phyloP scores from a whole-genome alignment of 371 early-diverging fungal species.

The Syncephalastrum sp. region DNA sequence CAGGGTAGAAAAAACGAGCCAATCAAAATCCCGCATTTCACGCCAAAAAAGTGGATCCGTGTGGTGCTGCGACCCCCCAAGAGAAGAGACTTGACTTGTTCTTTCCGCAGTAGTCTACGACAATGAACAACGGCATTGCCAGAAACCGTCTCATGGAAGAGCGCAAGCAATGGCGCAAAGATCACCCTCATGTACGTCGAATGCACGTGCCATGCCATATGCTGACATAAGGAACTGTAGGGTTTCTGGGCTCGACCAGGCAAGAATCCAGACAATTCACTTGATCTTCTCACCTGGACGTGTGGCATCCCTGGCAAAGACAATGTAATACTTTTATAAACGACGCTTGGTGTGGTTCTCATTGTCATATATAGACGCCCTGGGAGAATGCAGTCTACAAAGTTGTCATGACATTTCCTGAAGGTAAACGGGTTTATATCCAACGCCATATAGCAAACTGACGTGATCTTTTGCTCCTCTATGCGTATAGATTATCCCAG shows the following conservation, averaged over 20 bases:
- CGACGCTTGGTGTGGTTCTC: background rate
- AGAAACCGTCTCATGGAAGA: constrained; percentile 87
- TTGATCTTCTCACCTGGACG: constrained; percentile 90
- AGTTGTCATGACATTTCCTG: constrained; percentile 86
- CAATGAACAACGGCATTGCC: constrained; percentile 73
- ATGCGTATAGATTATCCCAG: constrained; percentile 68
- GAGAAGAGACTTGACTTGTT: no score
- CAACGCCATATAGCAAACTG: background rate
- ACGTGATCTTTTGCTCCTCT: background rate
- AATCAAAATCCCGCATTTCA: no score
- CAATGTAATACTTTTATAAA: constrained; percentile 38
- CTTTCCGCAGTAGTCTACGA: background rate
- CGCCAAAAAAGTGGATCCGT: no score
- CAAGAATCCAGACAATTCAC: constrained; percentile 76
- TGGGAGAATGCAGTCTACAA: constrained; percentile 98
- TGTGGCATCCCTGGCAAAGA: constrained; percentile 95
- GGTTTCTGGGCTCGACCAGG: constrained; percentile 88
- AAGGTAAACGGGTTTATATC: constrained; percentile 49
- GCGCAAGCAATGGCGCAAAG: constrained; percentile 97
- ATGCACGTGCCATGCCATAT: background rate
- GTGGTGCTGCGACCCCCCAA: no score
- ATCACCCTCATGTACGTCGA: constrained; percentile 84
- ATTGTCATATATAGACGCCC: constrained; percentile 63
- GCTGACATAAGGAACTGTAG: constrained; percentile 24
- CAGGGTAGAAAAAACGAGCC: no score